These are phyloP conservation scores for Tolypocladium inflatum DNA, from an alignment of 2,329 filamentous ascomycete species.

Conservation along the genomic window DNA sequence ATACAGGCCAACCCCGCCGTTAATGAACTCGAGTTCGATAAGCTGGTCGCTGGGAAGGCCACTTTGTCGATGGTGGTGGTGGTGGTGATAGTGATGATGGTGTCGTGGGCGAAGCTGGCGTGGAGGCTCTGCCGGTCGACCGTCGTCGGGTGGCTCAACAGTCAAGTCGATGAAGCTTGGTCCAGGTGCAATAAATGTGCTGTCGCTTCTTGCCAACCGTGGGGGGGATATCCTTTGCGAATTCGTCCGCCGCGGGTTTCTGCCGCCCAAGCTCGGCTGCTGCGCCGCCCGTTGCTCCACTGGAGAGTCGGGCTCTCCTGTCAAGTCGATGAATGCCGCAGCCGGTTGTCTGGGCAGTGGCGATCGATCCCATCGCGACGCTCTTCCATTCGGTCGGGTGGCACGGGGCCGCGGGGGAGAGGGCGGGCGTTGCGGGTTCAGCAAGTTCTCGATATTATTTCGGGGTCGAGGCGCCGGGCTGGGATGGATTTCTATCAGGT, in stretches of 20 bases:
- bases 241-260: constrained; percentile 31
- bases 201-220: constrained; percentile 33
- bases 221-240: constrained; percentile 31
- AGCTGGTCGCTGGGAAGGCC: constrained; percentile 10
- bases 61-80: constrained; percentile 3
- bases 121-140: constrained; percentile 9
- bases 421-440: constrained; percentile 2
- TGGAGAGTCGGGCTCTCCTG: constrained; percentile 39
- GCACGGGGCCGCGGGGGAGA: neutral
- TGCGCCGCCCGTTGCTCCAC: constrained; percentile 22
- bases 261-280: constrained; percentile 5
- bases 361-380: neutral
- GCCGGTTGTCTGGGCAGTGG: neutral
- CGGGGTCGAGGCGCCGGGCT: constrained; percentile 1
- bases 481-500: constrained; percentile 23
- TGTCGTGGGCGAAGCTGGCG: constrained; percentile 1
- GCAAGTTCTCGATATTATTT: constrained; percentile 4
- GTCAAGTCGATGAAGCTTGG: constrained; percentile 43
- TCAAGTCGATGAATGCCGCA: constrained; percentile 37
- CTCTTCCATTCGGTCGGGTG: neutral
- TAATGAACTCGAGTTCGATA: constrained; percentile 15
- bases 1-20: constrained; percentile 7
- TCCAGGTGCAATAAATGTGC: constrained; percentile 25
- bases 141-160: constrained; percentile 29
- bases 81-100: constrained; percentile 8